A percentile compares a stretch with the other conserved stretches of the same genome.
phyloP scores from a whole-genome alignment of 2,329 filamentous ascomycete species.

The Didymella segeticola region DNA sequence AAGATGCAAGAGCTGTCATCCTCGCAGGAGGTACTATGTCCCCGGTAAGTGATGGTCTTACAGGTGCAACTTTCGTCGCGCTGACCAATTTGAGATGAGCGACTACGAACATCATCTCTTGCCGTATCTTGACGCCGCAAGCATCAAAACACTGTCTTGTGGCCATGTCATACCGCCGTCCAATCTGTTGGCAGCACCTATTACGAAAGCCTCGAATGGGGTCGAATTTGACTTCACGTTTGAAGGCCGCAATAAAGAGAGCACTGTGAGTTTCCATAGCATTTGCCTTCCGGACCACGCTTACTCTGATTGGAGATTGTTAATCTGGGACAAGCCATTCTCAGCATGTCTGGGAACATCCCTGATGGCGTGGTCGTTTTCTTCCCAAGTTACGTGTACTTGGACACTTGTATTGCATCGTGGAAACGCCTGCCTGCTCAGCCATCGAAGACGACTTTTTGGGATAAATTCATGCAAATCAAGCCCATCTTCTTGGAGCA shows the following conservation, averaged over 20 bases:
- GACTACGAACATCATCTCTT: slow-evolving; percentile 90
- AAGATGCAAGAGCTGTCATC: slow-evolving; percentile 84
- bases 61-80: background rate
- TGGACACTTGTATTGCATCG: slow-evolving; percentile 69
- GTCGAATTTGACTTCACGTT: slow-evolving; percentile 85
- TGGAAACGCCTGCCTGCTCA: slow-evolving; percentile 47
- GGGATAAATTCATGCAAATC: slow-evolving; percentile 63
- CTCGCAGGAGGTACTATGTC: slow-evolving; percentile 98
- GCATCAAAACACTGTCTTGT: slow-evolving; percentile 84
- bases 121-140: slow-evolving; percentile 68
- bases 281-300: background rate
- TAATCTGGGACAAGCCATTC: slow-evolving; percentile 75
- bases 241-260: slow-evolving; percentile 71
- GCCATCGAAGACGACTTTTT: slow-evolving; percentile 42
- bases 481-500: slow-evolving; percentile 61
- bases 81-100: slow-evolving; percentile 63
- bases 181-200: slow-evolving; percentile 79
- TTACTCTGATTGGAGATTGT: slow-evolving; percentile 56
- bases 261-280: slow-evolving; percentile 57
- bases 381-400: slow-evolving; percentile 93
- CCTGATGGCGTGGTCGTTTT: slow-evolving; percentile 93
- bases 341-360: slow-evolving; percentile 74
- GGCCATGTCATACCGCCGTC: slow-evolving; percentile 88
- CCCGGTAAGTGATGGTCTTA: slow-evolving; percentile 61
- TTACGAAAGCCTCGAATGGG: slow-evolving; percentile 60